Percentiles rank a stretch among this genome's conserved stretches.
phyloP scores from a whole-genome alignment of 495 filamentous ascomycete species.

The Cenococcum geophilum region DNA sequence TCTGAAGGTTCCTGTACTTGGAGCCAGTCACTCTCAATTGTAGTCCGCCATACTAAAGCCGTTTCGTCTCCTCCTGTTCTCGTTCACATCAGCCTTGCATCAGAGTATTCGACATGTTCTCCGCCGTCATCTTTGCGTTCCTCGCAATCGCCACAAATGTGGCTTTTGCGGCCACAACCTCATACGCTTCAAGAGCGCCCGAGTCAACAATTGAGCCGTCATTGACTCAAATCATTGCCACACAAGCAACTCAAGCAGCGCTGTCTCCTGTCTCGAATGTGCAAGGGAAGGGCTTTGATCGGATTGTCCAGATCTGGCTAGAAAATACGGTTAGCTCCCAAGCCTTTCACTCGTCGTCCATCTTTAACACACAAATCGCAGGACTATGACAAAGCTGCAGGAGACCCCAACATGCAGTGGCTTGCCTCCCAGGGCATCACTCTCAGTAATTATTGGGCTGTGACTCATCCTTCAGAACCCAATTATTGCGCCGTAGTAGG shows the following conservation, averaged over 20 bases:
- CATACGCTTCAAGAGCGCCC: neutral
- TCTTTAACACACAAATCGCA: neutral
- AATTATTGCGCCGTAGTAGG: slow-evolving; percentile 62
- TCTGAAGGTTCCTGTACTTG: no score
- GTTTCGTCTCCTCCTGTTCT: no score
- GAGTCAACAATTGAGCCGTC: neutral
- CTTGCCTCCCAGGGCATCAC: slow-evolving; percentile 58
- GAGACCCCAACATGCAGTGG: slow-evolving; percentile 49
- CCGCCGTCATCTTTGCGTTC: neutral
- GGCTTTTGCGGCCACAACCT: neutral
- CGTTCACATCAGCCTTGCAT: no score
- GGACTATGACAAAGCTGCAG: slow-evolving; percentile 46
- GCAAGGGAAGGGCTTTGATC: slow-evolving; percentile 58
- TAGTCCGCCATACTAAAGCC: no score
- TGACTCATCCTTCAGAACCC: slow-evolving; percentile 63
- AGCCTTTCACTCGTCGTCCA: neutral
- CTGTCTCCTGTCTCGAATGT: slow-evolving; percentile 51
- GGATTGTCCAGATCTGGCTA: slow-evolving; percentile 63
- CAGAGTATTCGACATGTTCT: neutral
- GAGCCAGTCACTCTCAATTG: no score
- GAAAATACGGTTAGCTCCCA: slow-evolving; percentile 50
- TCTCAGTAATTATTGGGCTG: slow-evolving; percentile 57
- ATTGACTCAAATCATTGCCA: neutral
- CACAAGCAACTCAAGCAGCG: neutral
- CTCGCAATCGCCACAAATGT: neutral